Base-by-base conservation (phyloP, 2,329 filamentous ascomycete species). In the Neoscytalidium dimidiatum region DNA sequence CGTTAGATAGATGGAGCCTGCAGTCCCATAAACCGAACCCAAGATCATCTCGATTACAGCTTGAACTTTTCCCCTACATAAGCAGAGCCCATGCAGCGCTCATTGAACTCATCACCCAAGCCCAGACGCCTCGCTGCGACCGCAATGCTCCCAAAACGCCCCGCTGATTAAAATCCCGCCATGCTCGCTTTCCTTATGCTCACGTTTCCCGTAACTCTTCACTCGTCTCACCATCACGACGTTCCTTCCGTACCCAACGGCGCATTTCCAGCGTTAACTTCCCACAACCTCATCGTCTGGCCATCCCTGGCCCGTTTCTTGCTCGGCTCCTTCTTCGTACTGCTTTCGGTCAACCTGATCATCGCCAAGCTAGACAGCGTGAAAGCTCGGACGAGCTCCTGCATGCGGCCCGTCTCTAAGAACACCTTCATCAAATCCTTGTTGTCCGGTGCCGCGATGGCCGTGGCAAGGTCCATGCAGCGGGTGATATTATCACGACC, bases 381-480 rank as follows among this genome's bases (percentile, higher is more conserved):
- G 74, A 98, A 88, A 11, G 86, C 86, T 72, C 74, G 71, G 26
- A 83, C 77, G 19, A 83, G 71, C 71, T 82, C 79, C 23, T 73
- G 71, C 80, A 83, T 82, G 31, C 79, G 68, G 1, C 76, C 75
- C 1, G 79, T 77, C 48, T 77, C 64, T 35, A 78, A 52, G 61
- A 83, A 79, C 31, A 72, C 68, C 28, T 73, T 71, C 21, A 77
- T 73, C 23, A 83, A 66, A 69, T 72, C 75, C 48, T 67, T 68
- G 33, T 71, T 74, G 2, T 67, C 65, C 28, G 70, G 67, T 14
- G 74, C 71, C 1, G 94, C 92, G 58, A 97, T 85, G 2, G 88
- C 75, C 1, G 89, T 88, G 1, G 92, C 89, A 17, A 99, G 82
- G 66, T 97, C 92, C 91, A 99, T 94, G 71, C 90, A 91, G 73